phyloP scores from a whole-genome alignment of 2,329 filamentous ascomycete genomes.

The Colletotrichum euphorbiae region DNA sequence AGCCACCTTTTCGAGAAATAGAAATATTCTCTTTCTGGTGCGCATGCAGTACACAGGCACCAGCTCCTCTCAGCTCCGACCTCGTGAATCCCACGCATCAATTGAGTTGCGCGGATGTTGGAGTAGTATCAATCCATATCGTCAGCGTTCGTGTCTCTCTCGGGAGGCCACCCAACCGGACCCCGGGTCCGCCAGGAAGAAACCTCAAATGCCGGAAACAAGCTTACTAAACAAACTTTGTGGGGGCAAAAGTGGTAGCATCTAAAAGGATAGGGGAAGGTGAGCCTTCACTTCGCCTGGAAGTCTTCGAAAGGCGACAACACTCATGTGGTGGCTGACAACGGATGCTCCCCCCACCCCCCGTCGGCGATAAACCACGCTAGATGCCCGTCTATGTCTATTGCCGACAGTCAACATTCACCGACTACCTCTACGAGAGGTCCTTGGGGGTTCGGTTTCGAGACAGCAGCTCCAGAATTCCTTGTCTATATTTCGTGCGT shows the following conservation, averaged over 20 bases:
- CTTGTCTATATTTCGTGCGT: conserved; percentile 41
- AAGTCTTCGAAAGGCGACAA: not conserved
- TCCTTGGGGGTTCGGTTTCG: conserved; percentile 10
- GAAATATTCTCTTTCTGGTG: too few relatives aligned
- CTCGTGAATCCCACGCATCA: not conserved
- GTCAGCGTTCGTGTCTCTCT: not conserved
- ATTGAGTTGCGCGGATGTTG: not conserved
- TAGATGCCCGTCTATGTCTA: not conserved
- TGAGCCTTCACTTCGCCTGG: not conserved
- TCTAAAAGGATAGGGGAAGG: not conserved
- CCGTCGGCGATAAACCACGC: not conserved
- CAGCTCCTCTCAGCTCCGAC: not conserved
- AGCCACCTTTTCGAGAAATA: too few relatives aligned
- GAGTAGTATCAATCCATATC: not conserved
- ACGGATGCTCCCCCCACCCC: not conserved
- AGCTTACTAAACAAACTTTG: conserved; percentile 22
- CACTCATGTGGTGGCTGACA: conserved; percentile 1
- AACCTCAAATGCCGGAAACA: conserved; percentile 29
- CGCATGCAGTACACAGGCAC: not conserved
- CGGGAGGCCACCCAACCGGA: conserved; percentile 4
- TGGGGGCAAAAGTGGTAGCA: not conserved
- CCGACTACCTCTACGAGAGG: not conserved
- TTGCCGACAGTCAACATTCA: not conserved
- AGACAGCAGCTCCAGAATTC: conserved; percentile 38
- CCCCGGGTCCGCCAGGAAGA: conserved; percentile 15